A percentile compares a stretch with the other conserved stretches of the same genome.
Conservation (phyloP, 805 yeast species). For the Yarrowia sp. region DNA sequence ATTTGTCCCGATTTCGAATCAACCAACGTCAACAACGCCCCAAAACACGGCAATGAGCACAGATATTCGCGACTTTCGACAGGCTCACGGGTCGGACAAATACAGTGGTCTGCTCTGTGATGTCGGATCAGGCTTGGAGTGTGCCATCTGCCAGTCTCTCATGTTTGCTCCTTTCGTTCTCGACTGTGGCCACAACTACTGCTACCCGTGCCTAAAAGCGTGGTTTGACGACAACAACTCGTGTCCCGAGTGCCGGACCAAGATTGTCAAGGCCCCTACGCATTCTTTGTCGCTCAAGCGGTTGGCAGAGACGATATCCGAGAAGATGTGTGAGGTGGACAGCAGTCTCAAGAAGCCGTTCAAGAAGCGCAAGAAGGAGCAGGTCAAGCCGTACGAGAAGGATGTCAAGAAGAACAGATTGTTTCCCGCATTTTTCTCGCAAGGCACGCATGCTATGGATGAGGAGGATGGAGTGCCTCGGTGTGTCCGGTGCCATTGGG, state of each 20-base stretch:
- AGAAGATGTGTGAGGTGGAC: background rate
- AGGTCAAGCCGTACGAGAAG: background rate
- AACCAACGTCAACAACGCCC: background rate
- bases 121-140: slow-evolving; percentile 33
- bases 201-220: slow-evolving; percentile 45
- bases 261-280: background rate
- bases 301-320: background rate
- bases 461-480: slow-evolving; percentile 18
- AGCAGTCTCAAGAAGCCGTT: background rate
- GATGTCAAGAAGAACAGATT: background rate
- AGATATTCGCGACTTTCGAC: background rate
- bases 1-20: background rate
- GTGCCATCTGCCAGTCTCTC: slow-evolving; percentile 60
- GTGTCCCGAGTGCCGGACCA: slow-evolving; percentile 34
- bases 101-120: background rate
- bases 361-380: background rate
- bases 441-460: background rate
- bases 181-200: slow-evolving; percentile 65
- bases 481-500: slow-evolving; percentile 23
- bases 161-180: slow-evolving; percentile 58
- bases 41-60: slow-evolving; percentile 20
- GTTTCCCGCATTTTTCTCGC: background rate
- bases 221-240: slow-evolving; percentile 35
- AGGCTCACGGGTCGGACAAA: background rate
- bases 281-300: background rate